Conservation (phyloP, 768 basidiomycete genomes). For the Termitomyces sp. region DNA sequence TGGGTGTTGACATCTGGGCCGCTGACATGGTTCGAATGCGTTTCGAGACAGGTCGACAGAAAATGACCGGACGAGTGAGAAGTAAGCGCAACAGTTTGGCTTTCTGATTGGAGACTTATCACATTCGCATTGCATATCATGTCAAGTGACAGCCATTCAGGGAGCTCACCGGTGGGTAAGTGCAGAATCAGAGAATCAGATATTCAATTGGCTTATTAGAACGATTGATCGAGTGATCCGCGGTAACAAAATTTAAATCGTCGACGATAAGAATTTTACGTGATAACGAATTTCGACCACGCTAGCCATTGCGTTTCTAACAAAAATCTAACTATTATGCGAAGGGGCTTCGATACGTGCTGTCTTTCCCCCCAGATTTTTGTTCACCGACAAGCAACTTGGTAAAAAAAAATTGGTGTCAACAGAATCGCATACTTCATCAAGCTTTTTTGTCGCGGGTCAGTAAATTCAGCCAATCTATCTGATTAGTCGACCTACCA, state of each 20-base stretch:
- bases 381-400: not conserved
- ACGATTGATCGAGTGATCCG: not conserved
- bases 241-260: too few relatives aligned
- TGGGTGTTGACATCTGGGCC: not conserved
- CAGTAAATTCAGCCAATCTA: not conserved
- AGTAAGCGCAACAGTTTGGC: not conserved
- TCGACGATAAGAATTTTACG: not conserved
- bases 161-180: not conserved
- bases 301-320: too few relatives aligned
- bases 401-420: not conserved
- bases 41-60: not conserved
- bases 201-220: too few relatives aligned
- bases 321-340: too few relatives aligned
- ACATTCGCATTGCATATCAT: not conserved
- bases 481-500: not conserved
- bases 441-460: not conserved
- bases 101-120: not conserved
- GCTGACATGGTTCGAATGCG: not conserved
- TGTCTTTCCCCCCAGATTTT: not conserved
- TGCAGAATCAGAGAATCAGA: too few relatives aligned
- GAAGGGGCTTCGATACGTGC: not conserved
- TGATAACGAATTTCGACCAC: not conserved
- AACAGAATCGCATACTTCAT: not conserved
- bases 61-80: not conserved
- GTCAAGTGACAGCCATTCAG: not conserved